These are phyloP conservation scores for Mortierella sp. DNA, from an alignment of 371 early-diverging fungal species.

Conservation along the genomic window DNA sequence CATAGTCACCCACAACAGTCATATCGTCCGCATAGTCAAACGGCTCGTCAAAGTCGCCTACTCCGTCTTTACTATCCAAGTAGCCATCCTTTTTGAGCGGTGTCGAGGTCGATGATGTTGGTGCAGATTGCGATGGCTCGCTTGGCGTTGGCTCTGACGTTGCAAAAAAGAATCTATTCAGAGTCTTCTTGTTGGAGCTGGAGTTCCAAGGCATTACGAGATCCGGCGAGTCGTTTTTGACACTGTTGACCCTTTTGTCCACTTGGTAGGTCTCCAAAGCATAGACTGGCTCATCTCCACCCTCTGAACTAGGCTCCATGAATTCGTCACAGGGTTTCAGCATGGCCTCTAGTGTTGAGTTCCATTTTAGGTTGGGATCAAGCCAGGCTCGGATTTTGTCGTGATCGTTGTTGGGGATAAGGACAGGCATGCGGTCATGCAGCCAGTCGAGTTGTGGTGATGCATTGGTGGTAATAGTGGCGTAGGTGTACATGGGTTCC, in stretches of 20 bases:
- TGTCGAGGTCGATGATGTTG: neutral
- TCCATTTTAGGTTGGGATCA: conserved; percentile 63
- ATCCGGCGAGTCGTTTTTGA: conserved; percentile 46
- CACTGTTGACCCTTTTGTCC: conserved; percentile 52
- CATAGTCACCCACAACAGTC: neutral
- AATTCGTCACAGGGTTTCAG: conserved; percentile 69
- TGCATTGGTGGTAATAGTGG: conserved; percentile 73
- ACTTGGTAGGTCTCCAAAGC: conserved; percentile 55
- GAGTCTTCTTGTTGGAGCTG: conserved; percentile 45
- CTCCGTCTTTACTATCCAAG: neutral
- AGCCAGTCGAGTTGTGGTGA: conserved; percentile 65
- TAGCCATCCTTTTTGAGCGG: neutral
- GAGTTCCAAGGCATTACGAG: conserved; percentile 55
- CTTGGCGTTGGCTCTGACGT: neutral
- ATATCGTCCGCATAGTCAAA: conserved; percentile 2
- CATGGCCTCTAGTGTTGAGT: conserved; percentile 55
- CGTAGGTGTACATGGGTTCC: conserved; percentile 64
- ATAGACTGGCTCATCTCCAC: conserved; percentile 50
- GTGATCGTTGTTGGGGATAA: conserved; percentile 65
- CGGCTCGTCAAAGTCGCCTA: neutral
- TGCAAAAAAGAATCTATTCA: conserved; percentile 42
- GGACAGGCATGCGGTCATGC: conserved; percentile 83
- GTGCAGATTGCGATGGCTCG: neutral
- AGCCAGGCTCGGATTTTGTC: conserved; percentile 70
- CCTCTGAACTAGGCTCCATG: conserved; percentile 38